phyloP scores from a whole-genome alignment of 2,329 filamentous ascomycete genomes.

The Colletotrichum lindemuthianum region DNA sequence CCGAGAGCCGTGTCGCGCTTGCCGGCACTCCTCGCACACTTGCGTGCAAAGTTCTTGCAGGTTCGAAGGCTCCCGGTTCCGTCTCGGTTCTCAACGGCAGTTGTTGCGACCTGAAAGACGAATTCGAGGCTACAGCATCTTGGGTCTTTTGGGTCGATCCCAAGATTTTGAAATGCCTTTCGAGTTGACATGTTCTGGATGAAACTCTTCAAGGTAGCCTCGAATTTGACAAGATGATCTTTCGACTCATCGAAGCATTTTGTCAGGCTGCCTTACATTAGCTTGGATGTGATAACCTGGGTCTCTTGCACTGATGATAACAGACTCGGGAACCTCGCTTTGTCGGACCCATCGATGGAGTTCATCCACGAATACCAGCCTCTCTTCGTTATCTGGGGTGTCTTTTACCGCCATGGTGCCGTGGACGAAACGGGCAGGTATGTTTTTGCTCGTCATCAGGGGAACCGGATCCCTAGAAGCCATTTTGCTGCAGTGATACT shows the following conservation, averaged over 20 bases:
- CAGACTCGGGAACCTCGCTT: conserved; percentile 5
- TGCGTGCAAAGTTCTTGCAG: conserved; percentile 16
- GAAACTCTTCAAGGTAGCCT: background rate
- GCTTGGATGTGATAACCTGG: background rate
- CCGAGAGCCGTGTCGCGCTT: conserved; percentile 4
- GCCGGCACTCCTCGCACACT: conserved; percentile 1
- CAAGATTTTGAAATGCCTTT: background rate
- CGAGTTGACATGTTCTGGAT: background rate
- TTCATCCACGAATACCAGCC: background rate
- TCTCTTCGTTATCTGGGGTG: background rate
- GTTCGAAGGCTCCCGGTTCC: conserved; percentile 1
- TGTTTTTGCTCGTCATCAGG: background rate
- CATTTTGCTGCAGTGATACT: no score
- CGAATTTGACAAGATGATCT: background rate
- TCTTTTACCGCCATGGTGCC: background rate
- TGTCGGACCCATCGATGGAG: background rate
- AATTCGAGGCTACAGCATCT: background rate
- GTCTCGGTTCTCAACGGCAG: background rate
- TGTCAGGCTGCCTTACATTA: background rate
- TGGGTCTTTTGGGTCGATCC: background rate
- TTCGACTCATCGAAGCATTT: background rate
- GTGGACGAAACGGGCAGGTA: background rate
- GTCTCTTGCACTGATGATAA: background rate
- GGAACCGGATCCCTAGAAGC: no score
- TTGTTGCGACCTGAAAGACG: background rate